These are phyloP conservation scores for Linderniella brevidens DNA, from an alignment of 257 asterid genomes.

Conservation along the genomic window DNA sequence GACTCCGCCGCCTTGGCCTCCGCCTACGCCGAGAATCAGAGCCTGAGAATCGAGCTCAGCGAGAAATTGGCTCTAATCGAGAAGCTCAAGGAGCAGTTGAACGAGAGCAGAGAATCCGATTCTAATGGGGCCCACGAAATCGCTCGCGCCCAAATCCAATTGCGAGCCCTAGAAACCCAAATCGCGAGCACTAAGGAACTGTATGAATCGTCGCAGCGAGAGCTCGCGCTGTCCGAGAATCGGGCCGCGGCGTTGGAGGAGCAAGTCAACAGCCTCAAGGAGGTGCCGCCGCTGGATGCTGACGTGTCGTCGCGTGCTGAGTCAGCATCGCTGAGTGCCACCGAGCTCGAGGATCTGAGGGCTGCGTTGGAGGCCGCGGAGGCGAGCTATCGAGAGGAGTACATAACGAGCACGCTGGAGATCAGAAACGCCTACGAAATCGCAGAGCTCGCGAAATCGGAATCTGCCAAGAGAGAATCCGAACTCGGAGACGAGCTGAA, in stretches of 20 bases:
- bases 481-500: conserved; percentile 35
- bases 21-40: conserved; percentile 41
- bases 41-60: conserved; percentile 46
- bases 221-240: conserved; percentile 46
- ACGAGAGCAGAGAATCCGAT: conserved; percentile 46
- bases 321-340: no score
- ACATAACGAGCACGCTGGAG: conserved; percentile 42
- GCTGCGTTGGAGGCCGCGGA: conserved; percentile 60
- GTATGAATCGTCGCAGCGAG: conserved; percentile 25
- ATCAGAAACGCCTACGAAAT: conserved; percentile 48
- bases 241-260: no score
- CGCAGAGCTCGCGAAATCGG: conserved; percentile 36
- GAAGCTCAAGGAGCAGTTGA: conserved; percentile 40
- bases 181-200: conserved; percentile 27
- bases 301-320: no score
- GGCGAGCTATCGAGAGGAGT: conserved; percentile 43
- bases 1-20: conserved; percentile 60
- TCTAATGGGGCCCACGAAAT: conserved; percentile 40
- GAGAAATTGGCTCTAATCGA: conserved; percentile 44
- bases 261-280: no score
- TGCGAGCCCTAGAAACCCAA: conserved; percentile 37
- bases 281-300: no score
- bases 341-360: conserved; percentile 30
- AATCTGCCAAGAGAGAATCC: conserved; percentile 28
- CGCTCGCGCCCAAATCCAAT: conserved; percentile 32